Base-by-base conservation (phyloP, 192 early-diverging fungal species). In the Linnemannia schmuckeri region DNA sequence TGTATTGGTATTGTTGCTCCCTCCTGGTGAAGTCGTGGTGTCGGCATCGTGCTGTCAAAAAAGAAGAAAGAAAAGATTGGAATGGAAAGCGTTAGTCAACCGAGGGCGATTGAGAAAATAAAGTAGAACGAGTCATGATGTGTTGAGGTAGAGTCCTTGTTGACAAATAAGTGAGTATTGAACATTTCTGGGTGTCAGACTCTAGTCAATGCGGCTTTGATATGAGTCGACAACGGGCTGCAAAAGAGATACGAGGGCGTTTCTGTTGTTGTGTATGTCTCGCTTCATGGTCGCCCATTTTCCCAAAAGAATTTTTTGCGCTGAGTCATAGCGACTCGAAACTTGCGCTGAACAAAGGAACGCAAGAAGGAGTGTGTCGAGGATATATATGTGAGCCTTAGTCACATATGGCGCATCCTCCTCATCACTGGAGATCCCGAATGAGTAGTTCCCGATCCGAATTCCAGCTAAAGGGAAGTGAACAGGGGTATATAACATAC, bases 21-120 rank as follows among this genome's bases (percentile, higher is more conserved):
- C 74, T 70, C 85, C 79, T 75, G 85, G 85, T 41, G 85, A 87
- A 69, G 85, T 76, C 74, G 85, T 70, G n/a, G 84, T 69, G 33
- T 72, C 78, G 85, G 77, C 70, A 78, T 87, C 85, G 22, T 87
- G 75, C 85, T 87, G 42, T 40, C 15, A 63, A 78, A 24, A 52
- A 33, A 49, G 33, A 15, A 33, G 27, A 52, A 24, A 80, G 30
- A 66, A 73, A 61, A 49, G 54, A 10, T 24, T 35, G 41, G n/a
- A 20, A 52, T 40, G 30, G 27, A 30, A 30, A 63, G 37, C 3
- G 74, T 38, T 71, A 20, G 24, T 71, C 15, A 9, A 30, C 61
- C 15, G 30, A 12, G 61, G 27, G n/a, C 55, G n/a, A 57, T 3
- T 57, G 38, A 22, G 18, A 41, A n/a, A 70, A 9, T 15, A 41